Percentiles rank a stretch among this genome's conserved stretches.
These are phyloP conservation scores for Acorus gramineus DNA, from an alignment of 106 monocot species.

Conservation along the genomic window DNA sequence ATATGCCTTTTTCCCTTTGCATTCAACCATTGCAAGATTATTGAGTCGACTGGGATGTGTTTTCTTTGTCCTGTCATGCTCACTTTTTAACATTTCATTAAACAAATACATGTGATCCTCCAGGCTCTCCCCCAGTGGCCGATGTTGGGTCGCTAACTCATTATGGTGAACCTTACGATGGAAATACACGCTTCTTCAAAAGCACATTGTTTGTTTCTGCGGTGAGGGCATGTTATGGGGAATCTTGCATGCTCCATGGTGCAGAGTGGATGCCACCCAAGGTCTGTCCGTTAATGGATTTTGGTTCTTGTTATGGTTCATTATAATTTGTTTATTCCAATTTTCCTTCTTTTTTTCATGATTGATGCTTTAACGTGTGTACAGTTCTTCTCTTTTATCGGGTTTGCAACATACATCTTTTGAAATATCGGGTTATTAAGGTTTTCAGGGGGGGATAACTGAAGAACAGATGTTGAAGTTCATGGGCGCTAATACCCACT, in stretches of 20 bases:
- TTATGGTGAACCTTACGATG: slow-evolving; percentile 99
- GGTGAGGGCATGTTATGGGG: slow-evolving; percentile 93
- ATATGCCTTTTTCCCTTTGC: too few relatives aligned
- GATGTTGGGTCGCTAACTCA: slow-evolving; percentile 93
- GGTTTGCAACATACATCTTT: background rate
- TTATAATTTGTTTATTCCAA: too few relatives aligned
- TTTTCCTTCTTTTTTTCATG: background rate
- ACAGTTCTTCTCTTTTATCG: background rate
- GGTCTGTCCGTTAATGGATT: slow-evolving; percentile 28
- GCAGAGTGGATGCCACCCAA: slow-evolving; percentile 99
- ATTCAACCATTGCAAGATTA: too few relatives aligned
- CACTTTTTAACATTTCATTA: background rate
- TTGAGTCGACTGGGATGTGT: too few relatives aligned
- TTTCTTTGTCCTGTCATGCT: background rate
- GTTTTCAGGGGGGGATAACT: slow-evolving; percentile 92
- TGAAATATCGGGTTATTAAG: slow-evolving; percentile 42
- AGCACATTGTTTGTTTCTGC: slow-evolving; percentile 96
- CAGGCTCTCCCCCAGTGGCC: slow-evolving; percentile 67
- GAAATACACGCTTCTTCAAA: slow-evolving; percentile 92
- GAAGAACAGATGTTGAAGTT: slow-evolving; percentile 95
- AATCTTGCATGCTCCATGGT: slow-evolving; percentile 88
- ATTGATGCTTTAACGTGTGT: background rate
- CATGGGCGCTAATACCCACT: slow-evolving; percentile 77
- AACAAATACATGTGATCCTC: background rate
- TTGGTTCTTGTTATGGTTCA: too few relatives aligned